Evolutionary conservation across 2,329 filamentous ascomycete species (phyloP), one percentile per base, ranked within the genome.

Genomic region (Rutstroemia sydowiana): DNA sequence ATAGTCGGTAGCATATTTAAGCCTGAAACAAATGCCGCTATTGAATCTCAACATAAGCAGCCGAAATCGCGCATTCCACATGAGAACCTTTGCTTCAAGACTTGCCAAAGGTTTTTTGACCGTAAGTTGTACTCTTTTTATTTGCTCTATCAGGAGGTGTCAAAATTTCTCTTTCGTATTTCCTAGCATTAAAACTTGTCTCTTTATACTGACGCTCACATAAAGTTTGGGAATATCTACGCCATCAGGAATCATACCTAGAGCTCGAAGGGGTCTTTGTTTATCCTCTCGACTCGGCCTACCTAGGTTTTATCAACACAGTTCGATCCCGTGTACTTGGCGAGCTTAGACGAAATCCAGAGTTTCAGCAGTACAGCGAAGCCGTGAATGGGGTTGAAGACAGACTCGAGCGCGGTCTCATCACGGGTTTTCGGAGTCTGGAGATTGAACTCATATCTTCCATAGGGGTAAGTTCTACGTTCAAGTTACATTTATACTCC

Each of bases 381-480:
- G 26, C 49, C 44, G 54, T 63, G 3, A 52, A 57, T 7, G 50
- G 40, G 11, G 53, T 62, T 2, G 56, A 60, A 26, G 55, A 43
- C 14, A 52, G 57, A 18, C 40, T 60, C 8, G 45, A 48, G 4
- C 47, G 56, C 9, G 55, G 56, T 8, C 46, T 58, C 26, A 61
- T 62, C 9, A 45, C 47, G 3, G 56, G 44, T 13, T 39, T 55
- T 32, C 52, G 61, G 21, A 49, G 55, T 10, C 40, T 63, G 9
- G 61, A 63, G 31, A 45, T 61, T 23, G 58, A 63, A 21, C 42
- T 63, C 13, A 58, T 63, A 20, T 61, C 53, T 48, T 52, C 51
- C 37, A 57, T 57, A 48, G 61, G 61, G 57, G 59, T 59, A 53
- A 34, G 45, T n/a, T 30, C 28, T 39, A 18, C 39, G 8, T 21